Percentiles rank a stretch among this genome's conserved stretches.
Conservation (phyloP, 352 stramenopile species). For the Globisporangium cederbergense region DNA sequence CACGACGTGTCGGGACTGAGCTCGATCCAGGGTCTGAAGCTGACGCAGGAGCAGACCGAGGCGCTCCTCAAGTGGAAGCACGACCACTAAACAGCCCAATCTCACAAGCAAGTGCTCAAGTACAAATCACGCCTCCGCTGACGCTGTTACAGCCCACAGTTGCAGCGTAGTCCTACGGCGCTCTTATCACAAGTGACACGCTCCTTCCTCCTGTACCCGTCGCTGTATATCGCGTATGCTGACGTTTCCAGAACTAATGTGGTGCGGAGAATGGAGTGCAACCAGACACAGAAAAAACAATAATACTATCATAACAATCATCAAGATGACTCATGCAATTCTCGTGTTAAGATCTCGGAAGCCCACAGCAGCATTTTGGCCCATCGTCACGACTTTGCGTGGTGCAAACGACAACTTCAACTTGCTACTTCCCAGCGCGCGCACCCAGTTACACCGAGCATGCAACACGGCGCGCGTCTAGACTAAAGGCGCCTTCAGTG, state of each 20-base stretch:
- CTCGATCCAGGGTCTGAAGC: constrained; percentile 56
- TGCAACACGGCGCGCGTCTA: no score
- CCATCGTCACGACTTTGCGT: no score
- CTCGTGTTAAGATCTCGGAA: no score
- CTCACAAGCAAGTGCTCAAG: not conserved
- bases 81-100: constrained; percentile 51
- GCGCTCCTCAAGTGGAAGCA: constrained; percentile 90
- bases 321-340: no score
- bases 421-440: no score
- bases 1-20: constrained; percentile 76
- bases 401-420: no score
- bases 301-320: constrained; percentile 4
- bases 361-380: no score
- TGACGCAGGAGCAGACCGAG: constrained; percentile 65
- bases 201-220: not conserved
- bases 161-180: not conserved
- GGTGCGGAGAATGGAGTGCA: not conserved
- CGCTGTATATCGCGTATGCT: not conserved
- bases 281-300: not conserved
- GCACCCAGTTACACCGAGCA: no score
- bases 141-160: no score
- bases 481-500: no score
- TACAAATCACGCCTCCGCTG: no score
- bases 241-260: not conserved
- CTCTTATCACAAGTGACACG: not conserved